Evolutionary conservation across 2,329 filamentous ascomycete genomes (phyloP).

Genomic region (Epichloe baconii): DNA sequence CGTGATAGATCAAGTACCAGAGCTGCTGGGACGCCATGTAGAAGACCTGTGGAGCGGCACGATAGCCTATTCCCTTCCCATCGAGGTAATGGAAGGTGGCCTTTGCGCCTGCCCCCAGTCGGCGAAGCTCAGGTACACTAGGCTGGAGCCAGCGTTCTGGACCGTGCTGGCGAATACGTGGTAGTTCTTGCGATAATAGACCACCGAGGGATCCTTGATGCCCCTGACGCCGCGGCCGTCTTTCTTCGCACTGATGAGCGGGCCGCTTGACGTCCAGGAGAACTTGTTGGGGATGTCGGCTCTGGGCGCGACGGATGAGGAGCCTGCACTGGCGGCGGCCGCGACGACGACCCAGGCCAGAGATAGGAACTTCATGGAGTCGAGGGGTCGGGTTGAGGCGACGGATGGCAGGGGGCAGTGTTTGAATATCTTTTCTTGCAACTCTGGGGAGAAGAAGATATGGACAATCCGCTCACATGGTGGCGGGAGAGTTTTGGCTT

Average conservation of each 20-base stretch:
- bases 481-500: too few relatives aligned
- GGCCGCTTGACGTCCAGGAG: slow-evolving; percentile 1
- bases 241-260: neutral
- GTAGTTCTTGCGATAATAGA: slow-evolving; percentile 42
- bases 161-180: slow-evolving; percentile 46
- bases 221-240: neutral
- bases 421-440: too few relatives aligned
- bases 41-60: neutral
- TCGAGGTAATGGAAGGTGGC: neutral
- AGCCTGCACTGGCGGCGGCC: neutral
- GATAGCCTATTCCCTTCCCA: neutral
- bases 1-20: slow-evolving; percentile 1
- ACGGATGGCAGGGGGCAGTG: too few relatives aligned
- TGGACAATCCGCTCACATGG: too few relatives aligned
- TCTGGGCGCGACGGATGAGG: neutral
- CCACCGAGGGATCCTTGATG: slow-evolving; percentile 49
- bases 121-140: slow-evolving; percentile 44
- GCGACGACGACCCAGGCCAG: neutral
- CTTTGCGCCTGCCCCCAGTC: slow-evolving; percentile 26
- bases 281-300: neutral
- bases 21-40: neutral
- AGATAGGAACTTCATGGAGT: neutral
- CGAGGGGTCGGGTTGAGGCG: too few relatives aligned
- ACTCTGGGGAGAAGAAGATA: too few relatives aligned
- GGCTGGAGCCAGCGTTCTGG: slow-evolving; percentile 34